Base-by-base conservation (phyloP, 2,329 filamentous ascomycete genomes). In the Penicillium griseofulvum region DNA sequence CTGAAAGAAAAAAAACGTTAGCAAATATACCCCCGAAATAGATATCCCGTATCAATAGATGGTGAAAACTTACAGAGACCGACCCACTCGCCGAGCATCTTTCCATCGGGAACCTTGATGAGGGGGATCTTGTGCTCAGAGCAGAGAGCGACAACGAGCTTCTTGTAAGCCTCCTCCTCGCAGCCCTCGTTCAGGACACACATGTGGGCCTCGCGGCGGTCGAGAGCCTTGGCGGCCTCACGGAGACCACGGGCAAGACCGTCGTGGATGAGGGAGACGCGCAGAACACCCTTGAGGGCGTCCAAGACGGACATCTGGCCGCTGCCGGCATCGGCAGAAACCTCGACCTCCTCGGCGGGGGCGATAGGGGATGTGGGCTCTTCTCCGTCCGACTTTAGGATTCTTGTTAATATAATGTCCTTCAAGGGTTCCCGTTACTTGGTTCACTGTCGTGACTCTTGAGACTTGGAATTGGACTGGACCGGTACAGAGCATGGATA, bases 121-220 rank as follows among this genome's bases (percentile, higher is more conserved):
- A 99, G 84, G 67, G 94, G 94, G 74, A 99, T 99, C 88, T 97
- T 97, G 85, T 99, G 94, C 87, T 99, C 94, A 65, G 89, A 90
- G 90, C 94, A 99, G 60, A 99, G 89, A 63, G 94, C 94, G 70
- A 97, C 90, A 73, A 99, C 93, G 68, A 99, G 87, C 89, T 99
- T 99, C 91, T 99, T 99, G 87, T 99, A 99, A 69, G 94, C 93
- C 82, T 99, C 94, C 87, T 99, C 94, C 85, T 99, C 94, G 85
- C 94, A 99, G 69, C 89, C 88, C 87, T 99, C 94, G 87, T 99
- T 99, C 73, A 99, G 88, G 70, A 99, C 94, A 80, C 94, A 99
- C 92, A 99, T 97, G 85, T 99, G 94, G 59, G 94, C 94, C 84
- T 99, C 90, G 76, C 94, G 91, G 76, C 94, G 88, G 82, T 99